phyloP scores from a whole-genome alignment of 2,329 filamentous ascomycete species.

The Tolypocladium album region DNA sequence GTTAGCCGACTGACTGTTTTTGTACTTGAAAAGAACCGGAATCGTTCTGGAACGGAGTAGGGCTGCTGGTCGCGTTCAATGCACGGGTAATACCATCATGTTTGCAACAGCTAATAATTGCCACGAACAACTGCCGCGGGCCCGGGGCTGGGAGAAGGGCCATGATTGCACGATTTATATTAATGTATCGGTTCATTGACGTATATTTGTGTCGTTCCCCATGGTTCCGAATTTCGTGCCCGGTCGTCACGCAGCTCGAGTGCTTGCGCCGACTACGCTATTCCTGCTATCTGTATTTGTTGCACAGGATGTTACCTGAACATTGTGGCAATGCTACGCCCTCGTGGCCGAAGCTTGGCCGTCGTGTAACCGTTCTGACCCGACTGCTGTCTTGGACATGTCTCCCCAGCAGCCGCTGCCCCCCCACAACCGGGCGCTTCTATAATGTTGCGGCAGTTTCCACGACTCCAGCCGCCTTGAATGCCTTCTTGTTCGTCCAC shows the following conservation, averaged over 20 bases:
- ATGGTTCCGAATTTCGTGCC: neutral
- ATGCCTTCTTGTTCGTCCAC: conserved; percentile 51
- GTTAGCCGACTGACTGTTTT: neutral
- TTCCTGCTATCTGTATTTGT: neutral
- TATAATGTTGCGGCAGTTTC: conserved; percentile 48
- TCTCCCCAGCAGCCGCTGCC: neutral
- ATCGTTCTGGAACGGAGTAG: conserved; percentile 3
- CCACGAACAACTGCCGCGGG: neutral
- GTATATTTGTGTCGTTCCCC: neutral
- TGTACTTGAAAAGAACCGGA: neutral
- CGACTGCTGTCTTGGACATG: neutral
- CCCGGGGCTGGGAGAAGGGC: neutral
- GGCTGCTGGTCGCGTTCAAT: conserved; percentile 2
- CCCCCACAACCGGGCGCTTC: neutral
- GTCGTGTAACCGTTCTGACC: neutral
- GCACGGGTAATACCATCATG: conserved; percentile 10
- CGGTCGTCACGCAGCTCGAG: neutral
- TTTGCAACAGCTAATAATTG: conserved; percentile 6
- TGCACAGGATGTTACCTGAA: neutral
- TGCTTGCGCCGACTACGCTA: neutral
- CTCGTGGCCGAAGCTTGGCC: neutral
- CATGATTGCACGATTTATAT: neutral
- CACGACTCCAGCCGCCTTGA: conserved; percentile 52
- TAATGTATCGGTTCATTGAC: conserved; percentile 1
- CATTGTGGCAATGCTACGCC: neutral